Evolutionary conservation across 768 basidiomycete species (phyloP).

Genomic region (Suillus tomentosus): DNA sequence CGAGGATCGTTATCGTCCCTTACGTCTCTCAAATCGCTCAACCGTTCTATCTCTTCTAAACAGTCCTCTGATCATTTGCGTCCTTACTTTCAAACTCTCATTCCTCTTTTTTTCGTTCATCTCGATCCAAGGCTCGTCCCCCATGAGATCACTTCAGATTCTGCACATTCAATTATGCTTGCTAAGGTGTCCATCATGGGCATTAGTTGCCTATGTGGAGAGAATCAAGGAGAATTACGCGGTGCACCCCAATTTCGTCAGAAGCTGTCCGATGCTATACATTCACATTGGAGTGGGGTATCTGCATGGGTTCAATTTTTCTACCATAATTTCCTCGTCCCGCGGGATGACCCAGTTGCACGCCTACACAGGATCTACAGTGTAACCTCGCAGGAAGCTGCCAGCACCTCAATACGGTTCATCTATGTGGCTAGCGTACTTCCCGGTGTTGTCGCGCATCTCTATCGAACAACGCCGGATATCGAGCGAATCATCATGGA

Average conservation of each 20-base stretch:
- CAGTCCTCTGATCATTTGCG: not conserved
- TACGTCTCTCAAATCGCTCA: constrained; percentile 1
- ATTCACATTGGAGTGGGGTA: constrained; percentile 1
- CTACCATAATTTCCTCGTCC: constrained; percentile 1
- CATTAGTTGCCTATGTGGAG: constrained; percentile 4
- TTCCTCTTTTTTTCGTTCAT: constrained; percentile 5
- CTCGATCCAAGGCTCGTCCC: constrained; percentile 3
- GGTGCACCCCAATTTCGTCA: constrained; percentile 6
- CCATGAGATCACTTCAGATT: constrained; percentile 2
- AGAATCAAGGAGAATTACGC: not conserved
- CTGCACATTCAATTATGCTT: constrained; percentile 3
- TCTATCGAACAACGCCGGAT: not conserved
- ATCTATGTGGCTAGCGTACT: constrained; percentile 2
- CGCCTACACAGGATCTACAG: not conserved
- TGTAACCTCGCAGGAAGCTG: constrained; percentile 2
- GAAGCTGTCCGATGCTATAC: constrained; percentile 1
- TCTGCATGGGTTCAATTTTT: constrained; percentile 4
- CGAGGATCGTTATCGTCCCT: constrained; percentile 3
- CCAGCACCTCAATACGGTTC: constrained; percentile 1
- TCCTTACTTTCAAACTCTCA: constrained; percentile 4
- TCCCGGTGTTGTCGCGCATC: constrained; percentile 4
- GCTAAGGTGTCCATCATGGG: constrained; percentile 4
- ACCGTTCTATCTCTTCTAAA: constrained; percentile 5
- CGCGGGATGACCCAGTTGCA: constrained; percentile 1
- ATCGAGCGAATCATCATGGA: constrained; percentile 8